These are phyloP conservation scores for Otatea glauca DNA, from an alignment of 176 grass and related monocot species.

Conservation along the genomic window DNA sequence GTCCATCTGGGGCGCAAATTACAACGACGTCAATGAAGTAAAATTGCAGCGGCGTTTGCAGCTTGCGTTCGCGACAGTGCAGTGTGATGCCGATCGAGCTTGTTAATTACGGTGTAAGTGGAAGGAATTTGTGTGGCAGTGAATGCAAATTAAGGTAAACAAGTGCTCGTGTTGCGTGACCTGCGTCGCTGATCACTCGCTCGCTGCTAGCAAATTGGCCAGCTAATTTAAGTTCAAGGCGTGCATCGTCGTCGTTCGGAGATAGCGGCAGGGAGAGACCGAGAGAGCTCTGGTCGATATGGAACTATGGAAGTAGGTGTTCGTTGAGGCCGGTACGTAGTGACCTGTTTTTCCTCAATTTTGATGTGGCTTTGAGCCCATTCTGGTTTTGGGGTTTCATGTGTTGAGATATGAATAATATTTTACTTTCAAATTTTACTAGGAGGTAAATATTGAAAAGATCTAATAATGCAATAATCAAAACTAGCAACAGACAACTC, in stretches of 20 bases:
- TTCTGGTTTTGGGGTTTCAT: background rate
- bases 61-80: background rate
- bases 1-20: background rate
- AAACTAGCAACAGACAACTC: too few species aligned
- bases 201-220: background rate
- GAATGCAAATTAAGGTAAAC: background rate
- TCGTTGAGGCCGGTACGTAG: background rate
- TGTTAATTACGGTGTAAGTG: background rate
- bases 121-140: background rate
- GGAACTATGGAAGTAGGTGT: background rate
- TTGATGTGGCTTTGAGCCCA: background rate
- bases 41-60: background rate
- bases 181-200: background rate
- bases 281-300: background rate
- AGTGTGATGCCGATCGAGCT: background rate
- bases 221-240: background rate
- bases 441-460: too few species aligned
- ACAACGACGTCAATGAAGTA: constrained; percentile 2
- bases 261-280: background rate
- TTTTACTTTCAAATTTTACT: too few species aligned
- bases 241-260: background rate
- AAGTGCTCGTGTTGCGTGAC: background rate
- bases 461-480: too few species aligned
- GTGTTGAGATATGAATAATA: too few species aligned
- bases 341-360: background rate